Base-by-base conservation (phyloP, 2,329 filamentous ascomycete species). In the Fonsecaea pedrosoi region DNA sequence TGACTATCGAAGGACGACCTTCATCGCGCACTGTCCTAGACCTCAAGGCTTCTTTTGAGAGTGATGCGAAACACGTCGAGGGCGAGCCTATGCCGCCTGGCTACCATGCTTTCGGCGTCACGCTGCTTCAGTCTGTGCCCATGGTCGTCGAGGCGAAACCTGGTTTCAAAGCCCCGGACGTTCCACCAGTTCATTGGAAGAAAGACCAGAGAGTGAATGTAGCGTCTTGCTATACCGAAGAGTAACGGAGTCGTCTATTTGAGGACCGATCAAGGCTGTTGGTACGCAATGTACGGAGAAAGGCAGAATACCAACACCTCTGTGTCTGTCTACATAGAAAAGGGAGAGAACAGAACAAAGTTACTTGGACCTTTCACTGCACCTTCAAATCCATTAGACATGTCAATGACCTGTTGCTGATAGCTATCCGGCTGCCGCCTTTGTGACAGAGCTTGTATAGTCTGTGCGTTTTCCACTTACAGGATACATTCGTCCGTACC, bases 161-260 rank as follows among this genome's bases (percentile, higher is more conserved):
- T 7, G 54, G 54, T 15, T 56, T 56, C 30, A 56, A 56, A 37
- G 54, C 54, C 54, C 54, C 45, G 1, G 54, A 56, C 5, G 54
- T 56, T 34, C 54, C 54, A 34, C 54, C 25, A 12, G 54, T 56
- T 37, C 54, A 56, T 37, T 56, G 54, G 54, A 56, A 56, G 34
- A 56, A 56, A 18, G 54, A 56, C 54, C 54, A 56, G 54, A 56
- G 54, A 56, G 34, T 32, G 25, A 32, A 56, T 56, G 54, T 56
- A 1, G 54, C 54, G 25, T 56, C 54, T 34, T 56, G 54, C 45
- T 50, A 50, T 21, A 50, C 45, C 45, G 45, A 50, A 50, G 8
- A 50, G 45, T 50, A 30, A 50, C 25, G 15, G 45, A 50, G 45
- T 8, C 13, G 45, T 30, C 13, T 50, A 1, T 50, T 50, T 50